Evolutionary conservation across 164 flowering plant species (phyloP), one percentile per base, ranked within the genome.

Genomic region (Aristolochia fimbriata): DNA sequence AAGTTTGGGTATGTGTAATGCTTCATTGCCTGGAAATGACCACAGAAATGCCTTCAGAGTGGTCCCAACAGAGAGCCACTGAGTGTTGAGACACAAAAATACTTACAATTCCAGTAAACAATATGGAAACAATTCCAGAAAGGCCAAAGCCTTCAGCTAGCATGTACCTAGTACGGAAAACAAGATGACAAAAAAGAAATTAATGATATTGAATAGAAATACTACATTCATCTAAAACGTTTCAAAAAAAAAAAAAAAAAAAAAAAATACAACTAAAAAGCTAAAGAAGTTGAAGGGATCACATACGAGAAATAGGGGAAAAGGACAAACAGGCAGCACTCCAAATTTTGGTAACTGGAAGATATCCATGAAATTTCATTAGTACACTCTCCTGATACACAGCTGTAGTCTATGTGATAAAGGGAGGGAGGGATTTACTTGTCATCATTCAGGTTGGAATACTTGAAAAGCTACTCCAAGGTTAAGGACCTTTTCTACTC

Each of bases 301-400:
- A 47, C 99, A 82, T 85, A 94, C 99, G 99, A 94, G 75, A 94
- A 94, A 71, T 94, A 94, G 46, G 99, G 99, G 62, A 94, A 94
- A 27, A 94, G 96, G 63, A 94, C 99, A 83, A 94, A 84, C 58
- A 94, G 86, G 67, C 99, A 94, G 80, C 99, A 83, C 74, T 91
- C 99, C 85, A 94, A 72, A 74, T 94, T 94, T 73, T 91, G 99
- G 62, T 91, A 91, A 77, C 99, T 94, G 93, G 3, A 37, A 74
- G 23, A 53, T 17, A 61, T 70, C 30, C 33, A 14, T 55, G 27
- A 30, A 31, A 50, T 27, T 22, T 27, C 17, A 30, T 60, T 30
- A 60, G 54, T 48, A 60, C 22, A 16, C 43, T 47, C 20, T 49
- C n/a, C 6, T 17, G 4, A 15, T 15, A 3, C 3, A 19, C n/a